Evolutionary conservation across 352 stramenopile genomes (phyloP), one percentile per base, ranked within the genome.

Genomic region (Phytopythium kandeliae): DNA sequence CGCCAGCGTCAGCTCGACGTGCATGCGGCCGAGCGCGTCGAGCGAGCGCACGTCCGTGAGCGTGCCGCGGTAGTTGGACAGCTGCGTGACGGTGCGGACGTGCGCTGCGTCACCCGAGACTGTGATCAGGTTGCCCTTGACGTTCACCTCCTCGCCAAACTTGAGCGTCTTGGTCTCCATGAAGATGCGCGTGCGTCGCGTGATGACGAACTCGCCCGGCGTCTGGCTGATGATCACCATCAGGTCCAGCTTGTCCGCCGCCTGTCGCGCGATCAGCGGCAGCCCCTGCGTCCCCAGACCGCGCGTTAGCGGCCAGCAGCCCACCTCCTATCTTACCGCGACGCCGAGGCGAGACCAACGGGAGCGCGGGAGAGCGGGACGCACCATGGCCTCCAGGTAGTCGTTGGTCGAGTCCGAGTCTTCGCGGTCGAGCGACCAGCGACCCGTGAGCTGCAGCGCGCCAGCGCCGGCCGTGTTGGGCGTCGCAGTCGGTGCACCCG

Each of bases 321-420:
- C n/a, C n/a, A n/a, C n/a, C n/a, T n/a, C n/a, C n/a, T n/a, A n/a
- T n/a, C n/a, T n/a, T n/a, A n/a, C n/a, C n/a, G n/a, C n/a, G n/a
- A n/a, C n/a, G n/a, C n/a, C n/a, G n/a, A n/a, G n/a, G n/a, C n/a
- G n/a, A n/a, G n/a, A n/a, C n/a, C n/a, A n/a, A n/a, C n/a, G n/a
- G n/a, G n/a, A n/a, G n/a, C n/a, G n/a, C n/a, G n/a, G n/a, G n/a
- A n/a, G n/a, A n/a, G n/a, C n/a, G n/a, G n/a, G 1, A 41, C 48
- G 34, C 42, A 82, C 71, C 82, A 95, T 95, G 51, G 85, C 85
- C 58, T 95, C 85, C 42, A 95, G 60, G 57, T 95, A 95, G 62
- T 91, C 80, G 63, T 95, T 93, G 36, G 85, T 95, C 66, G 85
- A 95, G 67, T 95, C 85, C 54, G 85, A 95, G 68, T 89, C 82